Conservation (phyloP, 202 grass and related monocot species). For the Saccharum hybrid region DNA sequence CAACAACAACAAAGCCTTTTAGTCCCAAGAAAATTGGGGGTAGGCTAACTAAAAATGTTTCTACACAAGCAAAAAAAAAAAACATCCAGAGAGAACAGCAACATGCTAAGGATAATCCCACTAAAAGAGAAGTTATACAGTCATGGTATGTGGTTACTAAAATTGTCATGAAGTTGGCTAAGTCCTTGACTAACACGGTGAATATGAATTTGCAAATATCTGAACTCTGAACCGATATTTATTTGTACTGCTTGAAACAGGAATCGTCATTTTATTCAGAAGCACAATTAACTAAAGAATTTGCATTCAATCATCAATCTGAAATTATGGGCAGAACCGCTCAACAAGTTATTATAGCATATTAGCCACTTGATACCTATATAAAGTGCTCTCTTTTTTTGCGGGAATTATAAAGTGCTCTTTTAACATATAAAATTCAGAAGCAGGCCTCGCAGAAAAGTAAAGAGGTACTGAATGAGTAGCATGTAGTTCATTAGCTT, state of each 20-base stretch:
- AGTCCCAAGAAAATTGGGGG: not conserved
- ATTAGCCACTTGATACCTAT: conserved; percentile 11
- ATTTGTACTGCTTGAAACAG: not conserved
- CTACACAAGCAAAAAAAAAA: not conserved
- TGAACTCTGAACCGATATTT: not conserved
- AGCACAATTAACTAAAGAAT: not conserved
- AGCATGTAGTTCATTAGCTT: no score
- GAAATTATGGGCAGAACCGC: not conserved
- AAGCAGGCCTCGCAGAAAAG: no score
- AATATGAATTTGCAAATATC: not conserved
- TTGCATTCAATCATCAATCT: not conserved
- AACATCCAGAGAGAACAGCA: not conserved
- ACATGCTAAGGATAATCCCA: not conserved
- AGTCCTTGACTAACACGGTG: not conserved
- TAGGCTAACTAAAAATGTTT: not conserved
- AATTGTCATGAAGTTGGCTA: not conserved
- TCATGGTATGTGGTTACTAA: conserved; percentile 6
- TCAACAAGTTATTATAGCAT: not conserved
- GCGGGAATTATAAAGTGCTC: no score
- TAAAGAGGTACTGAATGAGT: no score
- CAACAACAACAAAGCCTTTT: not conserved
- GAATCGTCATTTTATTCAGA: not conserved
- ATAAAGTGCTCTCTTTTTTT: no score
- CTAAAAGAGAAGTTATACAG: not conserved
- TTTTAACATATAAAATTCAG: no score